Percentiles rank a stretch among this genome's conserved stretches.
Evolutionary conservation across 192 early-diverging fungal species (phyloP).

Genomic region (Backusella psychrophila): DNA sequence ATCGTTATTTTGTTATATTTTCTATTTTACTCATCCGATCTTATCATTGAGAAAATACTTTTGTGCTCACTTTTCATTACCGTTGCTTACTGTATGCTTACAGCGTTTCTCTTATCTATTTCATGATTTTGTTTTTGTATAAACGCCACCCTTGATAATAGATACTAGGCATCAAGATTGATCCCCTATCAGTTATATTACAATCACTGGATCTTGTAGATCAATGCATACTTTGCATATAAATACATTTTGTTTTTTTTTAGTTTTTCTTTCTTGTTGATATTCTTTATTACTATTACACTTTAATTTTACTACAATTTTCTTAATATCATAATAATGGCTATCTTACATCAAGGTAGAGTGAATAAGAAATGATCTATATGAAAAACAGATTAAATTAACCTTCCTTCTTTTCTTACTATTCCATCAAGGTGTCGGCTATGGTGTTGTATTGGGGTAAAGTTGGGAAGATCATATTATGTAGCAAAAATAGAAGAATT

Average conservation of each 20-base stretch:
- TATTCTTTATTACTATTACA: not conserved
- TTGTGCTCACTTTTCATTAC: not conserved
- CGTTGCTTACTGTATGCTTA: not conserved
- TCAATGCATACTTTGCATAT: not conserved
- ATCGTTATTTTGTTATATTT: not conserved
- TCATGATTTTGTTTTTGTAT: not conserved
- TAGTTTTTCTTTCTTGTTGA: not conserved
- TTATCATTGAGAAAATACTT: not conserved
- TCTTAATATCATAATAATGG: not conserved
- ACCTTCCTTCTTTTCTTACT: not conserved
- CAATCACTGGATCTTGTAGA: not conserved
- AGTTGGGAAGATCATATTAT: not conserved
- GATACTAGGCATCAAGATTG: not conserved
- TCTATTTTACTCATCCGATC: not conserved
- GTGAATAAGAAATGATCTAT: not conserved
- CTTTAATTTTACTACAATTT: not conserved
- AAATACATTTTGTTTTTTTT: not conserved
- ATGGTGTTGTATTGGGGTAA: constrained; percentile 27
- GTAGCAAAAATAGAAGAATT: not conserved
- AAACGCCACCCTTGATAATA: not conserved
- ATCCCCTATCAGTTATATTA: not conserved
- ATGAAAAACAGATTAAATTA: not conserved
- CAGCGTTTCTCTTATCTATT: not conserved
- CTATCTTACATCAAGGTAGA: not conserved
- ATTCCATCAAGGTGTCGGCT: constrained; percentile 19